Evolutionary conservation across 192 early-diverging fungal genomes (phyloP).

Genomic region (Coemansia sp.): DNA sequence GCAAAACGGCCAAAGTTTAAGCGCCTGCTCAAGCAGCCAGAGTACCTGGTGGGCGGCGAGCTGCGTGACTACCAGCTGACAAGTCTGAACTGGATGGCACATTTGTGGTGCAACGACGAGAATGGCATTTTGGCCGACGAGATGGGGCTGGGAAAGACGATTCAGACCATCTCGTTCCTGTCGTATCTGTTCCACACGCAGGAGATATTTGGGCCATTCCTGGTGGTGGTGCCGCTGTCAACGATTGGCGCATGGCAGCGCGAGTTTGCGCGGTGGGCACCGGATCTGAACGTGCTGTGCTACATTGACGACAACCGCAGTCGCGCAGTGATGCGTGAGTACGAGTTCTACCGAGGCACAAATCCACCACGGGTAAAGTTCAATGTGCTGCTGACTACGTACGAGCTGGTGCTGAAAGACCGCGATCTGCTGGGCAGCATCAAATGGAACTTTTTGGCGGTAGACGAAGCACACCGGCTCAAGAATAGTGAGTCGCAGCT

Average conservation of each 20-base stretch:
- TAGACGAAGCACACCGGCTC: conserved; percentile 97
- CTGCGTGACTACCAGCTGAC: conserved; percentile 94
- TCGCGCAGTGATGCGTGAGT: conserved; percentile 86
- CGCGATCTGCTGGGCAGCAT: conserved; percentile 74
- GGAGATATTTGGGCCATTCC: conserved; percentile 86
- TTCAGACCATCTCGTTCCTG: conserved; percentile 94
- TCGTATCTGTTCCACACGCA: conserved; percentile 84
- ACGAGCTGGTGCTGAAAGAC: conserved; percentile 94
- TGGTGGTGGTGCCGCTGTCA: conserved; percentile 95
- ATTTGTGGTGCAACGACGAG: conserved; percentile 90
- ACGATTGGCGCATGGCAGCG: conserved; percentile 93
- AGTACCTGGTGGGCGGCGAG: conserved; percentile 79
- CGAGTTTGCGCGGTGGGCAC: conserved; percentile 96
- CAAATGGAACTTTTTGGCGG: conserved; percentile 90
- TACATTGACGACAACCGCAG: conserved; percentile 86
- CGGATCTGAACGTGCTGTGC: conserved; percentile 85
- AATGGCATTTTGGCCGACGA: conserved; percentile 98
- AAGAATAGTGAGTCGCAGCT: conserved; percentile 95
- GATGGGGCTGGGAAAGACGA: conserved; percentile 94
- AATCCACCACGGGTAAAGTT: conserved; percentile 65
- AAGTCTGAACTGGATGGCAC: conserved; percentile 96
- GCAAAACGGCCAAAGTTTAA: conserved; percentile 78
- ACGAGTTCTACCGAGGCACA: conserved; percentile 80
- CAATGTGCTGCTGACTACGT: conserved; percentile 94
- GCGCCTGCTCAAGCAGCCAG: conserved; percentile 73